Evolutionary conservation across 2,329 filamentous ascomycete genomes (phyloP), one percentile per base, ranked within the genome.

Genomic region (Ceratocystis destructans): DNA sequence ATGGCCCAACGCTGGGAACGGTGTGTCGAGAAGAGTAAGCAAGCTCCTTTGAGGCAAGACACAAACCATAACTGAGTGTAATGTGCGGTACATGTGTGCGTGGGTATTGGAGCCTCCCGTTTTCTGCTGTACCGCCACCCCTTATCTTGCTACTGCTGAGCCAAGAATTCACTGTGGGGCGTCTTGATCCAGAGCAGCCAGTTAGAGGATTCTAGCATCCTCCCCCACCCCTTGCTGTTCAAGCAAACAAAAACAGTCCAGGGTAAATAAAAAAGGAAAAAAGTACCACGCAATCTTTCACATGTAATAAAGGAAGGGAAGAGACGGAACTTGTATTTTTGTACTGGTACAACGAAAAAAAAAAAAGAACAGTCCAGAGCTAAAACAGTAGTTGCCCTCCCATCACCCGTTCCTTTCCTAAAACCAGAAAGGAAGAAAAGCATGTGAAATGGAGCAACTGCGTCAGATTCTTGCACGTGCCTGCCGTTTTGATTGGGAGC

Each of bases 401-500:
- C 48, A 50, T 41, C 10, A 1, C 4, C 37, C 37, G 37, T 37
- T 41, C 44, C 33, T 33, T 44, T 33, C 20, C 28, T 10, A 41
- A 50, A 50, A 50, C 7, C 48, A 50, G 48, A 50, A 61, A 33
- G 37, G 37, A 41, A 33, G 25, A 12, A 33, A 57, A 57, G 61
- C 61, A 63, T 63, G 61, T 63, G 61, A 63, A 33, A 28, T 28
- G 17, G 61, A n/a, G 53, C 53, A 57, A 31, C 22, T 31, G 22
- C 53, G 53, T 57, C 41, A 63, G 61, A 63, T 63, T 63, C 61
- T 64, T 55, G 62, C 62, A 55, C 57, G 46, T 53, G 62, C 25
- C 46, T 55, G 28, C 46, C 48, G 5, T 37, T 28, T 22, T 41
- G 37, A 41, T 15, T 41, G 37, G 48, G 48, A 22, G 25, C 7